Percentiles rank a stretch among this genome's conserved stretches.
Evolutionary conservation across 176 grass and related monocot species (phyloP).

Genomic region (Aegilops bicornis): DNA sequence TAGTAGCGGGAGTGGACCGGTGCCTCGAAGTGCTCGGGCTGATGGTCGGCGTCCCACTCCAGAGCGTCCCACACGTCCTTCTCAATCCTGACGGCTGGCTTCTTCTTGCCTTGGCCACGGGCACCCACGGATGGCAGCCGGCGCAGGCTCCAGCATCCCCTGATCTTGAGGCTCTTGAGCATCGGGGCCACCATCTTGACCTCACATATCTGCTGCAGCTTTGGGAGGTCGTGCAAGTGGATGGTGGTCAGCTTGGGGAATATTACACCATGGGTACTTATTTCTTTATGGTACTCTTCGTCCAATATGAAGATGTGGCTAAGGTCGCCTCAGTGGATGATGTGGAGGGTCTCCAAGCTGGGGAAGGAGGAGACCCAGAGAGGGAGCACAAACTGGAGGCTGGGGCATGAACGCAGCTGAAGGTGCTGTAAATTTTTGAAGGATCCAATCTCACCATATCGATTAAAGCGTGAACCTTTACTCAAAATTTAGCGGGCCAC

Average conservation of each 20-base stretch:
- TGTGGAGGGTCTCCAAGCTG: background rate
- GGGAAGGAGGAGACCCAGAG: background rate
- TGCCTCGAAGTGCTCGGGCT: background rate
- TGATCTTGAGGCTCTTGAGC: background rate
- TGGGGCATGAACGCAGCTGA: background rate
- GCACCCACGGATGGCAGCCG: background rate
- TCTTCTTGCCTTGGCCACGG: background rate
- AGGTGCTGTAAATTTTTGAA: background rate
- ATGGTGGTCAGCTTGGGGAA: slow-evolving; percentile 22
- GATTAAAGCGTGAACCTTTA: no score
- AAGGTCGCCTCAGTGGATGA: slow-evolving; percentile 29
- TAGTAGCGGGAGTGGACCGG: background rate
- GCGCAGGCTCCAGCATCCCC: slow-evolving; percentile 7
- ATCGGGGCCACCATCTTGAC: background rate
- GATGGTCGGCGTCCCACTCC: background rate
- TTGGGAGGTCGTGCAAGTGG: slow-evolving; percentile 9
- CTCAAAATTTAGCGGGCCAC: background rate
- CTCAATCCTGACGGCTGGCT: background rate
- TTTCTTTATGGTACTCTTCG: no score
- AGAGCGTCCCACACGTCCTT: slow-evolving; percentile 33
- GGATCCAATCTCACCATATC: no score
- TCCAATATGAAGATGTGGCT: background rate
- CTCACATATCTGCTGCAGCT: background rate
- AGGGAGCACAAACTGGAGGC: background rate
- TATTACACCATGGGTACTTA: background rate